A percentile compares a stretch with the other conserved stretches of the same genome.
Evolutionary conservation across 768 basidiomycete species (phyloP).

Genomic region (Amyloporia xantha): DNA sequence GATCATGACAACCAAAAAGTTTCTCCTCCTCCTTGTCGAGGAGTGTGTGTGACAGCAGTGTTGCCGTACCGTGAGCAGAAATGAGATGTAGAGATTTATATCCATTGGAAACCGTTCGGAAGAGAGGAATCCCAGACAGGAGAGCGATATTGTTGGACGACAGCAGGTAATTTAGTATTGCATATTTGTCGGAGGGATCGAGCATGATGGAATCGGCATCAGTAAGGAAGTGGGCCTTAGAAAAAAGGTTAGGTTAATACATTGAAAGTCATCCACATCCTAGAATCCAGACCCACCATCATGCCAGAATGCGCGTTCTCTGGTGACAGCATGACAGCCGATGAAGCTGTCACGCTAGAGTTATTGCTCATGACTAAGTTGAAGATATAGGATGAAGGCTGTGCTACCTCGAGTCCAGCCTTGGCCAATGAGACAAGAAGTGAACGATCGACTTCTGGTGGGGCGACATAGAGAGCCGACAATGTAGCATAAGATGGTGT

Average conservation of each 20-base stretch:
- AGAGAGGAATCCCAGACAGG: slow-evolving; percentile 32
- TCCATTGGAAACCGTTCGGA: slow-evolving; percentile 23
- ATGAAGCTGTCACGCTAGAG: no score
- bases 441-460: neutral
- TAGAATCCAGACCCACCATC: neutral
- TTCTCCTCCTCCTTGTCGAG: slow-evolving; percentile 24
- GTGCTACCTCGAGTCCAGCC: slow-evolving; percentile 29
- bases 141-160: slow-evolving; percentile 26
- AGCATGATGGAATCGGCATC: neutral
- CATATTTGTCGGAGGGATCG: neutral
- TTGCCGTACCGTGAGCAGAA: neutral
- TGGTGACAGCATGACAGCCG: slow-evolving; percentile 21
- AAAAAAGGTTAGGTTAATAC: no score
- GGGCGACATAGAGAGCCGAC: neutral
- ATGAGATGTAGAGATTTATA: neutral
- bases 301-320: slow-evolving; percentile 19
- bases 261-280: no score
- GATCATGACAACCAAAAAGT: slow-evolving; percentile 27
- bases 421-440: neutral
- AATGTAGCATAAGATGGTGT: neutral
- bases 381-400: slow-evolving; percentile 30
- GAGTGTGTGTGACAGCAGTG: slow-evolving; percentile 19
- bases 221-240: slow-evolving; percentile 7
- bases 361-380: slow-evolving; percentile 8
- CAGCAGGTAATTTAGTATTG: slow-evolving; percentile 29